Conservation (phyloP, 176 grass and related monocot species). For the Calamus simplicifolius region DNA sequence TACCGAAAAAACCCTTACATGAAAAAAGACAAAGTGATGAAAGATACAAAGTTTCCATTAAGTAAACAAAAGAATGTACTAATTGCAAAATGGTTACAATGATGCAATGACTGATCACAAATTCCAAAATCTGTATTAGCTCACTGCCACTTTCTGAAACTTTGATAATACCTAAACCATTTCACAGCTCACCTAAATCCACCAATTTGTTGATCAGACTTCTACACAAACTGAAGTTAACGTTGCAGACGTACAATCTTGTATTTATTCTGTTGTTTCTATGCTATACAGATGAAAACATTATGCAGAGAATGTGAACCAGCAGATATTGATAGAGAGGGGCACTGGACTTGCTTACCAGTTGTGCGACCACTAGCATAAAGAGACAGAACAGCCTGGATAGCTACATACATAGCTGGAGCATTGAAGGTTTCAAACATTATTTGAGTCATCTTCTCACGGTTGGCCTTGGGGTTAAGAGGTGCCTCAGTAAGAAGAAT, state of each 20-base stretch:
- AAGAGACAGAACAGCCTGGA: conserved; percentile 1
- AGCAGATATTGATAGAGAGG: background rate
- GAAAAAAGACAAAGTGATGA: too few relatives aligned
- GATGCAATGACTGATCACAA: too few relatives aligned
- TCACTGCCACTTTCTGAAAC: too few relatives aligned
- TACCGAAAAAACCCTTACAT: too few relatives aligned
- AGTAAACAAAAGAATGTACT: too few relatives aligned
- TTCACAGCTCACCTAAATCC: too few relatives aligned
- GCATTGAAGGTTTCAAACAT: conserved; percentile 4
- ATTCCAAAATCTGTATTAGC: too few relatives aligned
- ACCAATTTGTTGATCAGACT: too few relatives aligned
- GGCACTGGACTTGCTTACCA: background rate
- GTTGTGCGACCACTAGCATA: conserved; percentile 4
- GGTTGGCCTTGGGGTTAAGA: conserved; percentile 1
- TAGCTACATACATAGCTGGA: conserved; percentile 3
- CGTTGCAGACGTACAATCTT: background rate
- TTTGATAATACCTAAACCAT: too few relatives aligned
- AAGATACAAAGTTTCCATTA: too few relatives aligned
- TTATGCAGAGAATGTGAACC: background rate
- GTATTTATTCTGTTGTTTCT: background rate
- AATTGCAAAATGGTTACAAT: too few relatives aligned
- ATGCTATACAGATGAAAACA: background rate
- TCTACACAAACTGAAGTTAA: background rate
- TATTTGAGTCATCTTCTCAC: conserved; percentile 3
- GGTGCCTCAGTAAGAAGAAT: conserved; percentile 4